Evolutionary conservation across 163 green algal species (phyloP), one percentile per base, ranked within the genome.

Genomic region (Chlorella variabilis): DNA sequence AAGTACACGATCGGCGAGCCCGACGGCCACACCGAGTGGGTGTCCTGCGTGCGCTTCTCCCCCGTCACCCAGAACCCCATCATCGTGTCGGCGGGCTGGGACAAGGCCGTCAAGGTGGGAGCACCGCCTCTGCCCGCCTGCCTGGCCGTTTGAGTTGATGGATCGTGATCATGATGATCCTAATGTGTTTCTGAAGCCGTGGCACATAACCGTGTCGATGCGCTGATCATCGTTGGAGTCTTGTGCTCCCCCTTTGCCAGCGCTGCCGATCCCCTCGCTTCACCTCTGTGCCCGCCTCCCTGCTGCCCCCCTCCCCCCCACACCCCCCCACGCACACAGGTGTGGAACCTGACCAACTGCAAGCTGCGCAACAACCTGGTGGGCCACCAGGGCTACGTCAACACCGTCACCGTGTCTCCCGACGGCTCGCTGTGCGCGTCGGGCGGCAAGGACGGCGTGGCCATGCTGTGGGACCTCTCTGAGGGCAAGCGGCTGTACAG

Each of bases 381-480:
- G 20, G 97, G 97, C 78, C 97, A 99, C 93, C 94, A 87, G 71
- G 96, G 96, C 84, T 98, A 98, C 90, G 93, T 98, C 87, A 98
- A 98, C 93, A 96, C 94, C 68, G 96, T 99, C 51, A 99, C 97
- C 41, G 95, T 99, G 15, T 99, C 97, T 59, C 97, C 97, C 69
- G 97, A 99, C 82, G 97, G 97, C 84, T 99, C 97, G 39, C 93
- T 99, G 83, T 99, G 97, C 89, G 97, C 97, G 27, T 99, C 96
- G 11, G 96, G 95, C 81, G 95, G 95, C 92, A 98, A 98, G 92
- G 97, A 99, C 86, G 95, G 95, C 79, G 92, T 98, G 29, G 97
- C 97, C 79, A 99, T 99, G 94, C 94, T 99, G 85, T 99, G 97
- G 97, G 97, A 99, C 85, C 92, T 99, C 75, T 91, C 93, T 39